A percentile compares a stretch with the other conserved stretches of the same genome.
Evolutionary conservation across 768 basidiomycete species (phyloP).

Genomic region (Termitomyces sp.): DNA sequence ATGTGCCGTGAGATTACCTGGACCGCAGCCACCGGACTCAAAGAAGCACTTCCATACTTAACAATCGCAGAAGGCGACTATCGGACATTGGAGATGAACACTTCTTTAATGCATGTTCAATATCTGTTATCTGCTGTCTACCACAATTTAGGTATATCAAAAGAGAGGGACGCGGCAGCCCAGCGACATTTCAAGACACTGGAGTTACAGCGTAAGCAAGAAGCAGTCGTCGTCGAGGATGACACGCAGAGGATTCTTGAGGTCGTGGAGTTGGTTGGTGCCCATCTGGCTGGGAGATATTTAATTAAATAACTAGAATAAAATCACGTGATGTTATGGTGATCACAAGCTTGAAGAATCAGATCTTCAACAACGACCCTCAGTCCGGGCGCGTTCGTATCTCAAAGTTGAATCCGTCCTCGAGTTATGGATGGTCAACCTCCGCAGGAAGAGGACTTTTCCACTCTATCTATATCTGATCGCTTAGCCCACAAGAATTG

Average conservation of each 20-base stretch:
- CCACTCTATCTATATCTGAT: slow-evolving; percentile 70
- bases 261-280: slow-evolving; percentile 56
- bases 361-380: slow-evolving; percentile 9
- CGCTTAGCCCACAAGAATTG: slow-evolving; percentile 94
- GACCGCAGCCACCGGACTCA: slow-evolving; percentile 36
- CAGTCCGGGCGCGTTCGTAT: slow-evolving; percentile 14
- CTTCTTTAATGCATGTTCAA: slow-evolving; percentile 63
- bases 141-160: slow-evolving; percentile 59
- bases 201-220: slow-evolving; percentile 36
- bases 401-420: slow-evolving; percentile 4
- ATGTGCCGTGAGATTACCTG: not conserved
- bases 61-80: slow-evolving; percentile 67
- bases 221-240: slow-evolving; percentile 42
- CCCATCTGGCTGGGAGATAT: slow-evolving; percentile 40
- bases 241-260: slow-evolving; percentile 56
- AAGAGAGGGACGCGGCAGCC: slow-evolving; percentile 54
- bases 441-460: slow-evolving; percentile 93
- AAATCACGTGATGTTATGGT: slow-evolving; percentile 15
- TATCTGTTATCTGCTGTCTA: slow-evolving; percentile 69
- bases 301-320: slow-evolving; percentile 9
- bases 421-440: slow-evolving; percentile 82
- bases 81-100: slow-evolving; percentile 50
- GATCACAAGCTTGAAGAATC: slow-evolving; percentile 3
- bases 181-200: slow-evolving; percentile 45
- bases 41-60: slow-evolving; percentile 60